phyloP scores from a whole-genome alignment of 306 rosid genomes.

The Prunus davidiana region DNA sequence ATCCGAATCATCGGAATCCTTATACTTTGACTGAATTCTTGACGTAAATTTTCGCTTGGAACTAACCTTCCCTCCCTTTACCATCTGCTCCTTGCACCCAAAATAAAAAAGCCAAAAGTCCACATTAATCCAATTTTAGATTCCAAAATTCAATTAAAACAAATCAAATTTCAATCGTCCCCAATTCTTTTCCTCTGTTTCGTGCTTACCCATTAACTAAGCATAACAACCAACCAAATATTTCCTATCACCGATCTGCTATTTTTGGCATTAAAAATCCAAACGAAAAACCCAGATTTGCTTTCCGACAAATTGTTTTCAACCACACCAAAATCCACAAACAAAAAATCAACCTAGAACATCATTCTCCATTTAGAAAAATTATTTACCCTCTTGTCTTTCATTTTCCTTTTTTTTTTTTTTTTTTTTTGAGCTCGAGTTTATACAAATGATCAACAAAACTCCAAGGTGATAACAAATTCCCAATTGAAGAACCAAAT shows the following conservation, averaged over 20 bases:
- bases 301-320: conserved; percentile 14
- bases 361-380: background rate
- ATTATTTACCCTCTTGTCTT: background rate
- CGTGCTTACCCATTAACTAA: conserved; percentile 1
- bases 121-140: conserved; percentile 7
- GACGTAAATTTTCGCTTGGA: conserved; percentile 41
- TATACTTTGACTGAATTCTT: conserved; percentile 44
- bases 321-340: background rate
- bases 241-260: conserved; percentile 49
- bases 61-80: conserved; percentile 70
- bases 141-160: background rate
- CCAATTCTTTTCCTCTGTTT: background rate
- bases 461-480: background rate
- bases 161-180: background rate
- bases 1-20: conserved; percentile 81
- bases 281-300: conserved; percentile 20
- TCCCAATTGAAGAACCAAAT: background rate
- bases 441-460: background rate
- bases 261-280: conserved; percentile 17
- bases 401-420: background rate
- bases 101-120: conserved; percentile 6
- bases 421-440: background rate
- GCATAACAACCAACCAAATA: conserved; percentile 24
- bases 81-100: conserved; percentile 68
- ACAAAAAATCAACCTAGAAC: background rate